A percentile compares a stretch with the other conserved stretches of the same genome.
phyloP scores from a whole-genome alignment of 495 filamentous ascomycete species.

The Penicillium macrosclerotiorum region DNA sequence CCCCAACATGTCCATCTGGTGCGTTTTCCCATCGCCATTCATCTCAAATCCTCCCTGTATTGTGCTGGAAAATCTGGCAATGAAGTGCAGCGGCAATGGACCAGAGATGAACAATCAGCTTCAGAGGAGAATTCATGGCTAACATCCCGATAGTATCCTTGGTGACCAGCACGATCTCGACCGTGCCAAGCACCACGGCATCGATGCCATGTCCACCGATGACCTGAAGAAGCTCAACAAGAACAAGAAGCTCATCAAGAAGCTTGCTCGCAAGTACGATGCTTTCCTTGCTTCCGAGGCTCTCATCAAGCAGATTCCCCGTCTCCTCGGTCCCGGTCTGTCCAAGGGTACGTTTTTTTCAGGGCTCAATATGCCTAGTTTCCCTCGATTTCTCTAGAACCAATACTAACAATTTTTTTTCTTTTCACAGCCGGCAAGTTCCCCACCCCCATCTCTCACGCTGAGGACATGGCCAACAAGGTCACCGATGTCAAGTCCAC shows the following conservation, averaged over 20 bases:
- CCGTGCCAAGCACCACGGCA: slow-evolving; percentile 94
- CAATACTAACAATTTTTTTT: slow-evolving; percentile 18
- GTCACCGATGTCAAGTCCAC: slow-evolving; percentile 99
- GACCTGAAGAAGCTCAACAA: slow-evolving; percentile 99
- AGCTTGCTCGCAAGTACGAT: slow-evolving; percentile 99
- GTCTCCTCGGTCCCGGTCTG: slow-evolving; percentile 96
- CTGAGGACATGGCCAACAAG: slow-evolving; percentile 87
- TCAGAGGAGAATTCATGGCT: no score
- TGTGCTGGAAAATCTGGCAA: background rate
- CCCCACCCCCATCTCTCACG: slow-evolving; percentile 94
- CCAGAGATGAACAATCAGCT: no score
- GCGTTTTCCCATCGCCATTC: slow-evolving; percentile 27
- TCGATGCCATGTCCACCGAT: slow-evolving; percentile 96
- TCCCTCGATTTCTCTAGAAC: background rate
- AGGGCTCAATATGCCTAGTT: background rate
- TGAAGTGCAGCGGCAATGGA: no score
- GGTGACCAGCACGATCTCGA: slow-evolving; percentile 99
- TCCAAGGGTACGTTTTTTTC: slow-evolving; percentile 74
- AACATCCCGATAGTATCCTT: no score
- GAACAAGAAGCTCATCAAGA: slow-evolving; percentile 99
- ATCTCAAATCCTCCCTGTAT: no score
- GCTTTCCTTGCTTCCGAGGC: slow-evolving; percentile 94
- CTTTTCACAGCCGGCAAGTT: slow-evolving; percentile 84
- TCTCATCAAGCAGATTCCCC: slow-evolving; percentile 98
- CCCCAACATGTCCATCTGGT: slow-evolving; percentile 93